Conservation (phyloP, 2,329 filamentous ascomycete genomes). For the Colletotrichum brevisporum region DNA sequence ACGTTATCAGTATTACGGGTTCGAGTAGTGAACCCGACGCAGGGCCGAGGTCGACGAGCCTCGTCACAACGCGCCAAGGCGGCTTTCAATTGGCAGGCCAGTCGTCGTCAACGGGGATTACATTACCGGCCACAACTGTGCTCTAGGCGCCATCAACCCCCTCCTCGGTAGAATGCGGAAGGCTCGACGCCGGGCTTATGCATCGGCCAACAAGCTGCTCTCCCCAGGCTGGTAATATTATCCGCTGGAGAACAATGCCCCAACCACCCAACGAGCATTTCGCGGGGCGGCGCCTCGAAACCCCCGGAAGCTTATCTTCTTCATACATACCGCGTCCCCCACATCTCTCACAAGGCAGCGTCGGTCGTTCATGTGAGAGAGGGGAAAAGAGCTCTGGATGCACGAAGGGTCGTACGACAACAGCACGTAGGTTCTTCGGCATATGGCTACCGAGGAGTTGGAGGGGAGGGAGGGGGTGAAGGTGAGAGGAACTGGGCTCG, state of each 20-base stretch:
- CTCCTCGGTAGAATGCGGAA: slow-evolving; percentile 32
- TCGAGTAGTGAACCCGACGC: no score
- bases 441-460: slow-evolving; percentile 23
- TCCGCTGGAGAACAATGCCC: not conserved
- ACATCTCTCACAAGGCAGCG: not conserved
- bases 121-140: no score
- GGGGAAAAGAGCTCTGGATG: not conserved
- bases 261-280: not conserved
- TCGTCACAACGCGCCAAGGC: no score
- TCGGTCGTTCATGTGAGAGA: slow-evolving; percentile 18
- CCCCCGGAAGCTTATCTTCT: not conserved
- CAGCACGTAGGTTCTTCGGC: slow-evolving; percentile 24
- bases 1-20: no score
- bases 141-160: slow-evolving; percentile 2
- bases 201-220: slow-evolving; percentile 9
- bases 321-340: not conserved
- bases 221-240: not conserved
- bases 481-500: slow-evolving; percentile 18
- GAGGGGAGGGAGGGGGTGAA: slow-evolving; percentile 34
- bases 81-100: no score
- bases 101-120: no score
- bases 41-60: no score
- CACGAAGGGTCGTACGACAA: slow-evolving; percentile 30
- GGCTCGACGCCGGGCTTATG: slow-evolving; percentile 9
- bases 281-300: not conserved